These are phyloP conservation scores for Colletotrichum agaves DNA, from an alignment of 2,329 filamentous ascomycete genomes.

Conservation along the genomic window DNA sequence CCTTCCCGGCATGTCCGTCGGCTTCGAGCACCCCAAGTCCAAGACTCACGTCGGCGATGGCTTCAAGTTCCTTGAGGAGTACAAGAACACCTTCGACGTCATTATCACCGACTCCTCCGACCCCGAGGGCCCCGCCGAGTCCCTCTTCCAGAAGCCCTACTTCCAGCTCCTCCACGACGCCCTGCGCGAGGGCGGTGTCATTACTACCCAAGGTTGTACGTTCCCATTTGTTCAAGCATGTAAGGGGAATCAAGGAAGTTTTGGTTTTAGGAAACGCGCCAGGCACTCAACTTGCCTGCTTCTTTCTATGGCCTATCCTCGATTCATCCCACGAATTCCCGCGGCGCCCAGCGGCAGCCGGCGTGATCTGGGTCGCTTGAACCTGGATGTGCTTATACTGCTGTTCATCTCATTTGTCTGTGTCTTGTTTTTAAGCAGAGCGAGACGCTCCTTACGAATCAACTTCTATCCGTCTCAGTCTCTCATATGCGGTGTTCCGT, in stretches of 20 bases:
- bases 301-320: slow-evolving; percentile 39
- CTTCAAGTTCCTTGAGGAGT: slow-evolving; percentile 97
- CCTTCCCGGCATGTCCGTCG: slow-evolving; percentile 91
- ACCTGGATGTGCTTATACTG: slow-evolving; percentile 22
- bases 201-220: slow-evolving; percentile 99
- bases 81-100: slow-evolving; percentile 97
- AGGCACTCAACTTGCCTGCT: slow-evolving; percentile 45
- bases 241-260: slow-evolving; percentile 35
- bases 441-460: slow-evolving; percentile 14
- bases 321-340: slow-evolving; percentile 25
- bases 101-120: slow-evolving; percentile 99
- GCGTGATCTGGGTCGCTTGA: slow-evolving; percentile 19
- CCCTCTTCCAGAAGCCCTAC: slow-evolving; percentile 98
- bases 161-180: slow-evolving; percentile 93
- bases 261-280: slow-evolving; percentile 14
- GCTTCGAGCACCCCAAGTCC: slow-evolving; percentile 93
- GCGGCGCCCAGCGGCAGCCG: slow-evolving; percentile 29
- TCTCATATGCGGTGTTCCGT: background rate
- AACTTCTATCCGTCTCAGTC: slow-evolving; percentile 14
- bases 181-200: slow-evolving; percentile 94
- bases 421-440: background rate
- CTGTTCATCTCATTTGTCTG: slow-evolving; percentile 31
- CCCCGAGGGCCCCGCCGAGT: slow-evolving; percentile 95
- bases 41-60: slow-evolving; percentile 95
- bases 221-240: slow-evolving; percentile 69